Conservation (phyloP, 495 filamentous ascomycete genomes). For the Tuber brumale region DNA sequence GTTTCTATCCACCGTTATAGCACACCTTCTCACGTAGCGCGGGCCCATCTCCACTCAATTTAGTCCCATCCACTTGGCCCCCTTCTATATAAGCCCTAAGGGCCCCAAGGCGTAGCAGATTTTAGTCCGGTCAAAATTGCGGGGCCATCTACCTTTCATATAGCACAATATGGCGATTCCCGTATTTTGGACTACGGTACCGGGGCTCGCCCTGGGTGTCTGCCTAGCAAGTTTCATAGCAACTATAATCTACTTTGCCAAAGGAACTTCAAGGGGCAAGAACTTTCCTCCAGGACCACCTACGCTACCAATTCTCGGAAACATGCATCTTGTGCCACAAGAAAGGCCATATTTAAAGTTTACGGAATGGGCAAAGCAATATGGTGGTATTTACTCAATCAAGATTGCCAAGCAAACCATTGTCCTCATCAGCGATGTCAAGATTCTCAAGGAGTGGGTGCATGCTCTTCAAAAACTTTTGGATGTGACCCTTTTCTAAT, state of each 20-base stretch:
- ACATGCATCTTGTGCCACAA: constrained; percentile 46
- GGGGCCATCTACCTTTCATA: not conserved
- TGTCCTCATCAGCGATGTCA: constrained; percentile 12
- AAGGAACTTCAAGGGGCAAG: not conserved
- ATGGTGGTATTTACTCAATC: constrained; percentile 40
- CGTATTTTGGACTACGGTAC: not conserved
- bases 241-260: constrained; percentile 8
- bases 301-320: constrained; percentile 45
- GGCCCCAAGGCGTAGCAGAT: not conserved
- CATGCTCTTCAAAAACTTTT: not conserved
- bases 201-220: not conserved
- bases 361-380: constrained; percentile 48
- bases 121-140: not conserved
- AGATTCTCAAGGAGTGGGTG: constrained; percentile 9
- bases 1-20: not conserved
- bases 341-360: constrained; percentile 43
- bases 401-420: constrained; percentile 10
- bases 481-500: not conserved
- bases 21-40: not conserved
- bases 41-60: not conserved
- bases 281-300: constrained; percentile 30
- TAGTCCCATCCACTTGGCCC: not conserved
- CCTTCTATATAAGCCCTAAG: not conserved
- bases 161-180: not conserved
- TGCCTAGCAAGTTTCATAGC: not conserved